Percentiles rank a stretch among this genome's conserved stretches.
Conservation (phyloP, 805 yeast species). For the Saccharomyces eubayanus region DNA sequence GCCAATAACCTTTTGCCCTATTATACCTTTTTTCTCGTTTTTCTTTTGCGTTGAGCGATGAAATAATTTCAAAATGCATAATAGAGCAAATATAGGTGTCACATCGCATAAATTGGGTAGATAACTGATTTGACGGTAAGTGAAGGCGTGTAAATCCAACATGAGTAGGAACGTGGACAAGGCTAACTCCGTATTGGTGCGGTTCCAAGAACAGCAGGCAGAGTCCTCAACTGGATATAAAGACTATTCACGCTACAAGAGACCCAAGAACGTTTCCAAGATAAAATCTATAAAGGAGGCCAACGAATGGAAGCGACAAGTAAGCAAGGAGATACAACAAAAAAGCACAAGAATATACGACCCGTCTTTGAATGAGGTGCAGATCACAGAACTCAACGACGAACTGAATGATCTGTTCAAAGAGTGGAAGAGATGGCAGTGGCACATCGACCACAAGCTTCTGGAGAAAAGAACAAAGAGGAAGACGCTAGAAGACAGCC, state of each 20-base stretch:
- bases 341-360: slow-evolving; percentile 60
- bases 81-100: neutral
- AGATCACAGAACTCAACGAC: slow-evolving; percentile 68
- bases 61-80: neutral
- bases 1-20: neutral
- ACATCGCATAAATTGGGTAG: neutral
- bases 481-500: slow-evolving; percentile 10
- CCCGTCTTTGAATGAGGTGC: slow-evolving; percentile 45
- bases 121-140: neutral
- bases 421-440: slow-evolving; percentile 74
- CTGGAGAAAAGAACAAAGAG: slow-evolving; percentile 38
- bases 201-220: slow-evolving; percentile 56
- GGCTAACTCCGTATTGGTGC: slow-evolving; percentile 60
- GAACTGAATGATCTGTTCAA: slow-evolving; percentile 54
- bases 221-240: slow-evolving; percentile 47
- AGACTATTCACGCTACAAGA: slow-evolving; percentile 44
- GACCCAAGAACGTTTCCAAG: slow-evolving; percentile 53
- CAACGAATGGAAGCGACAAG: slow-evolving; percentile 57
- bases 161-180: slow-evolving; percentile 78
- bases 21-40: neutral
- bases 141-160: neutral
- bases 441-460: slow-evolving; percentile 54
- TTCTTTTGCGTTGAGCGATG: neutral
- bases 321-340: slow-evolving; percentile 54
- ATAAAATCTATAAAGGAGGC: slow-evolving; percentile 55